phyloP scores from a whole-genome alignment of 2,329 filamentous ascomycete species.

The Peltaster fructicola region DNA sequence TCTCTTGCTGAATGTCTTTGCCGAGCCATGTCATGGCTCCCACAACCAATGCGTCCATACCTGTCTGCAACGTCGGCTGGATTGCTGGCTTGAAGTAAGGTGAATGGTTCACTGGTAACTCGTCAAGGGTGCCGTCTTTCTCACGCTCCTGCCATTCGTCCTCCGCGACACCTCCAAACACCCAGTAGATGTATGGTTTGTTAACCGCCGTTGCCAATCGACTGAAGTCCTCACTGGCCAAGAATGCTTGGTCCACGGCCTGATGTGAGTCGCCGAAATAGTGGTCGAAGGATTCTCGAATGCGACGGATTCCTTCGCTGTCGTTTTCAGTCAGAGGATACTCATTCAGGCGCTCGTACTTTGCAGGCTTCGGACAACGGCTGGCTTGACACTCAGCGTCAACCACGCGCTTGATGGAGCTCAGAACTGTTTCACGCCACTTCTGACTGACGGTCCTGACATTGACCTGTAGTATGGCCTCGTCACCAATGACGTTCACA shows the following conservation, averaged over 20 bases:
- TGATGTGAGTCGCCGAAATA: no score
- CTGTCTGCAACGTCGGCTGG: conserved; percentile 38
- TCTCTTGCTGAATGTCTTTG: conserved; percentile 7
- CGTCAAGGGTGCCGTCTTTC: conserved; percentile 26
- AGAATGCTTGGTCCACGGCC: conserved; percentile 19
- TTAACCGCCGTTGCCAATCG: conserved; percentile 34
- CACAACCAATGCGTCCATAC: conserved; percentile 23
- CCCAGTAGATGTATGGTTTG: conserved; percentile 37
- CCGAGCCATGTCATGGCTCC: conserved; percentile 19
- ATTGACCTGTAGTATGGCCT: conserved; percentile 37
- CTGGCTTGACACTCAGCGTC: conserved; percentile 36
- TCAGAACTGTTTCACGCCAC: conserved; percentile 31
- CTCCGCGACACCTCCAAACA: conserved; percentile 36
- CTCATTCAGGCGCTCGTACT: conserved; percentile 22
- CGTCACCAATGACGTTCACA: conserved; percentile 42
- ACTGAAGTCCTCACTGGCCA: conserved; percentile 41
- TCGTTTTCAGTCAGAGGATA: conserved; percentile 39
- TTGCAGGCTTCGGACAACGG: conserved; percentile 25
- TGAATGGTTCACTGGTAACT: conserved; percentile 42
- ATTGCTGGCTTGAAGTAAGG: conserved; percentile 41
- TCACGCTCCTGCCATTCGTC: conserved; percentile 33
- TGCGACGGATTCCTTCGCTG: conserved; percentile 20
- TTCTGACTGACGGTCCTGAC: conserved; percentile 30
- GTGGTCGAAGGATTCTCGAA: conserved; percentile 27
- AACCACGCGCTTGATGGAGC: conserved; percentile 35